Conservation (phyloP, 2,329 filamentous ascomycete genomes). For the Pezicula carpinea region DNA sequence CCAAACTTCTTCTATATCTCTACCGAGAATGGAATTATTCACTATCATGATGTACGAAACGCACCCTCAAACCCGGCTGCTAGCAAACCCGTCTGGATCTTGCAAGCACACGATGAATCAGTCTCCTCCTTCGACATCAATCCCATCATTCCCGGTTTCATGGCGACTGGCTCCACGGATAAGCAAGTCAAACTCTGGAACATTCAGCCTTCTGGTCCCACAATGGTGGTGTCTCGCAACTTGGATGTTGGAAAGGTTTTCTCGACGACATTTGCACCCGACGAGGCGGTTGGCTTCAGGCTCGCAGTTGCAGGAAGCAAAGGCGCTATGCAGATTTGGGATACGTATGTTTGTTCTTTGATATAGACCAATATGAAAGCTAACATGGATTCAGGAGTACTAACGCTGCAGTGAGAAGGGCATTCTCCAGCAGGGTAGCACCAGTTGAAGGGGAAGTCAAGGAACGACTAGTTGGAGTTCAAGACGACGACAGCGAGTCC, state of each 20-base stretch:
- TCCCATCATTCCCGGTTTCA: slow-evolving; percentile 80
- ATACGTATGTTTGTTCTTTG: slow-evolving; percentile 50
- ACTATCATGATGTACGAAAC: slow-evolving; percentile 84
- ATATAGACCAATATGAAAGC: background rate
- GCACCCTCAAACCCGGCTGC: slow-evolving; percentile 66
- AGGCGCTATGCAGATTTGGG: slow-evolving; percentile 90
- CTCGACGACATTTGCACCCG: slow-evolving; percentile 83
- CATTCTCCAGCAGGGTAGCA: slow-evolving; percentile 71
- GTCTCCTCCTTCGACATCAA: slow-evolving; percentile 93
- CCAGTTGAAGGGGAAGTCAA: slow-evolving; percentile 56
- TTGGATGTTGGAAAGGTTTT: slow-evolving; percentile 95
- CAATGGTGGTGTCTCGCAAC: slow-evolving; percentile 87
- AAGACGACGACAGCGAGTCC: slow-evolving; percentile 62
- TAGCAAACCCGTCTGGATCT: slow-evolving; percentile 85
- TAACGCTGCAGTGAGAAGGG: slow-evolving; percentile 77
- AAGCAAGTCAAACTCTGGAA: slow-evolving; percentile 98
- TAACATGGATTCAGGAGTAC: slow-evolving; percentile 42
- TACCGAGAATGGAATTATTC: slow-evolving; percentile 85
- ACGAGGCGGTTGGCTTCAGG: slow-evolving; percentile 85
- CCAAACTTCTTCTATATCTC: slow-evolving; percentile 92
- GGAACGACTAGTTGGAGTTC: slow-evolving; percentile 75
- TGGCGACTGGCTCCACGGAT: slow-evolving; percentile 91
- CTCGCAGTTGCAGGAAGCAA: slow-evolving; percentile 93
- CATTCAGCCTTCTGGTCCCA: slow-evolving; percentile 72
- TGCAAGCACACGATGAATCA: slow-evolving; percentile 92